These are phyloP conservation scores for Aspergillus eucalypticola DNA, from an alignment of 2,329 filamentous ascomycete genomes.

Conservation along the genomic window DNA sequence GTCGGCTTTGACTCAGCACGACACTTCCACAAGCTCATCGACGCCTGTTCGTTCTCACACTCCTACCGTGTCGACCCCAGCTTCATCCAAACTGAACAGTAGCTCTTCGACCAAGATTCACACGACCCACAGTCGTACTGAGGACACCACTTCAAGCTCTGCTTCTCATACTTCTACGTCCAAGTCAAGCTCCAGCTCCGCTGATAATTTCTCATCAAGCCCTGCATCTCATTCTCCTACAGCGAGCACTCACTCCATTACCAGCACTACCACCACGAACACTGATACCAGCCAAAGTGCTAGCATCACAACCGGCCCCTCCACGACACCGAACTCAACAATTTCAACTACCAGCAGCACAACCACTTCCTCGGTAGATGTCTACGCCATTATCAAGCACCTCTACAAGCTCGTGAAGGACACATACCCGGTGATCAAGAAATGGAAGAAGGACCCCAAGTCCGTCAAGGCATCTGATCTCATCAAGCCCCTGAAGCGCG, in stretches of 20 bases:
- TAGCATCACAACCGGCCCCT: background rate
- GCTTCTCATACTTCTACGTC: background rate
- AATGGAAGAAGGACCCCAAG: background rate
- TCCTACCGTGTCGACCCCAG: background rate
- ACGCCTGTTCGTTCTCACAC: background rate
- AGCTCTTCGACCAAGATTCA: background rate
- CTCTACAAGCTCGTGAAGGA: slow-evolving; percentile 1
- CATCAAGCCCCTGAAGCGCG: background rate
- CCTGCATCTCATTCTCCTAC: background rate
- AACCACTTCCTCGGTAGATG: background rate
- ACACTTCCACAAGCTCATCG: background rate
- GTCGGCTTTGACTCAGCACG: background rate
- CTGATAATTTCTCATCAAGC: background rate
- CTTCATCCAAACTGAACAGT: background rate
- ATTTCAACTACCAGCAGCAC: background rate
- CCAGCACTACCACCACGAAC: background rate
- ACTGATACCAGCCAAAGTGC: background rate
- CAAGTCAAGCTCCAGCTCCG: background rate
- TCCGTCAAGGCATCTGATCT: slow-evolving; percentile 1
- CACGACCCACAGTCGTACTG: background rate
- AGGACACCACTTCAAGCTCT: background rate
- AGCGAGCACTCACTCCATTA: background rate
- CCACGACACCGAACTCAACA: background rate
- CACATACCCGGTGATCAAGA: background rate
- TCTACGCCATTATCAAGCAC: background rate